Evolutionary conservation across 1,139 yeast species (phyloP), one percentile per base, ranked within the genome.

Genomic region (Taiozyma sp.): DNA sequence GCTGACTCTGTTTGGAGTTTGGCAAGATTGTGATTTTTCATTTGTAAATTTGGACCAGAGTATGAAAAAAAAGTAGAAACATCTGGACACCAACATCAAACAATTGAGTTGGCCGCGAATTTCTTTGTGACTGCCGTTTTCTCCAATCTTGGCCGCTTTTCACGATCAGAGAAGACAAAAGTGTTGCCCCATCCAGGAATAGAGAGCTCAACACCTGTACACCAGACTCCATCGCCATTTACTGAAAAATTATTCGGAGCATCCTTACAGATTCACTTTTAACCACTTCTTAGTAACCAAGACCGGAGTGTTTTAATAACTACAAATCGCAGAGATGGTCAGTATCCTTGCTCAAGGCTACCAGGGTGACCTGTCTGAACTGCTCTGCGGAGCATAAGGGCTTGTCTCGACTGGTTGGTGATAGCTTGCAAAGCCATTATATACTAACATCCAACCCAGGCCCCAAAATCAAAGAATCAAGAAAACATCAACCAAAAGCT

Each of bases 401-500:
- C 41, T 19, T 19, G 41, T 19, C 24, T 19, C 8, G 7, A 10
- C 7, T 38, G 19, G 24, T 13, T 38, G 24, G 24, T 38, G 13
- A 38, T 38, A 28, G 30, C 8, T 29, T 34, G 27, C 28, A 40
- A 27, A 32, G 22, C 38, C 42, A 29, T 45, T 36, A 53, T 24
- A 24, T 62, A 72, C 76, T 72, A 73, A 73, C 76, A 43, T 51
- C 43, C 54, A 30, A 50, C 27, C 47, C 66, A 87, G 97, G 98
- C 98, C 90, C 97, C 97, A 84, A 88, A 87, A 79, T 73, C 79
- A 70, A 84, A 83, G 77, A 80, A 82, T 76, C 87, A 87, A 74
- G 99, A 93, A 71, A 87, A 90, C 85, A 86, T 93, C 80, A 93
- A 91, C 96, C 83, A 96, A 79, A 92, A 92, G 84, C 90, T 93